Conservation (phyloP, 208 protist genomes). For the Crithidia mellificae region DNA sequence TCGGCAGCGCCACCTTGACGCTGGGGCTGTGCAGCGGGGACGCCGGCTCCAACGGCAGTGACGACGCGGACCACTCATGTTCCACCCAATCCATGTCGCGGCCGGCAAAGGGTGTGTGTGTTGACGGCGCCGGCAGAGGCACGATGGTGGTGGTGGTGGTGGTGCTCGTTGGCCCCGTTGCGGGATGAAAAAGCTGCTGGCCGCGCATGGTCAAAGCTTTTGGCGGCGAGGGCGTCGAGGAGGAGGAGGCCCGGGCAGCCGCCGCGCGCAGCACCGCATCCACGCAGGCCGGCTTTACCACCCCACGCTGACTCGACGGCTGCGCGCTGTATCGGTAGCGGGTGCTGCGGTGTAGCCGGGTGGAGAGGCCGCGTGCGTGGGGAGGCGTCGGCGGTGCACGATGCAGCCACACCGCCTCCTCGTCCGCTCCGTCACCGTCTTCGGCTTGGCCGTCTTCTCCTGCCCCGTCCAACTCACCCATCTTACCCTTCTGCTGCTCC, state of each 20-base stretch:
- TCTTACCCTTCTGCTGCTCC: background rate
- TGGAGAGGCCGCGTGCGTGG: conserved; percentile 3
- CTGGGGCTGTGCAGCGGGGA: background rate
- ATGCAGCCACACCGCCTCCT: background rate
- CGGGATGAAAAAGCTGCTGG: background rate
- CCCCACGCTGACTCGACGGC: background rate
- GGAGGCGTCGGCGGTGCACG: background rate
- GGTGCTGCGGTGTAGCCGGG: conserved; percentile 15
- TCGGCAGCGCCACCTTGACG: background rate
- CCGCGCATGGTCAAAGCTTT: no score
- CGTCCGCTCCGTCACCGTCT: background rate
- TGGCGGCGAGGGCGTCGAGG: no score
- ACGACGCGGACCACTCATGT: background rate
- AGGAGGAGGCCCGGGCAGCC: background rate
- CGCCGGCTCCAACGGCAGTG: background rate
- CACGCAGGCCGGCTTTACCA: conserved; percentile 10
- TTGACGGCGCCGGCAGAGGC: no score
- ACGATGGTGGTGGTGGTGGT: no score
- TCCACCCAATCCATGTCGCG: conserved; percentile 1
- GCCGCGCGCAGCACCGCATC: background rate
- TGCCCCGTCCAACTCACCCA: no score
- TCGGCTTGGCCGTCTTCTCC: background rate
- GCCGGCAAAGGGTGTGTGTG: no score
- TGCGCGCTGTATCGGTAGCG: conserved; percentile 7
- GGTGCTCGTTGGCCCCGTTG: background rate